Evolutionary conservation across 1,139 yeast species (phyloP).

Genomic region (Protomyces pachydermus): DNA sequence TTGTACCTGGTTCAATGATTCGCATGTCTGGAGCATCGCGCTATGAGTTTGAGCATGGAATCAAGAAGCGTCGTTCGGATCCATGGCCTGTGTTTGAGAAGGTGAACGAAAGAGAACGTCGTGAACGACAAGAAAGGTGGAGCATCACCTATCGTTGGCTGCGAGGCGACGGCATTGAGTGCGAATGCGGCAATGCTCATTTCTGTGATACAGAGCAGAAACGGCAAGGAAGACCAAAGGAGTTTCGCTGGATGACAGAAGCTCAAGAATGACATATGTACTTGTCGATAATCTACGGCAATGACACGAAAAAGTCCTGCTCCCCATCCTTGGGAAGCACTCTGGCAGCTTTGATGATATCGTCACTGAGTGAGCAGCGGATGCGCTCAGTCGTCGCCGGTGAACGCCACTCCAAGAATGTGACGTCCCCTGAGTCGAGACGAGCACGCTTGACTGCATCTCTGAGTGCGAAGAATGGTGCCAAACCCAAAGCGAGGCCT

Average conservation of each 20-base stretch:
- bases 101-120: neutral
- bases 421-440: conserved; percentile 22
- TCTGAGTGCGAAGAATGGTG: conserved; percentile 45
- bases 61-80: conserved; percentile 21
- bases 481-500: conserved; percentile 45
- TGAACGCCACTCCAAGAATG: conserved; percentile 38
- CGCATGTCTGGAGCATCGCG: conserved; percentile 19
- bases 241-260: conserved; percentile 14
- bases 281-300: neutral
- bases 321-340: conserved; percentile 41
- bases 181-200: conserved; percentile 1
- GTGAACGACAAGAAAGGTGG: conserved; percentile 18
- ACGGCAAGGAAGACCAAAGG: conserved; percentile 21
- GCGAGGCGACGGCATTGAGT: conserved; percentile 7
- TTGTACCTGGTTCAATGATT: conserved; percentile 14
- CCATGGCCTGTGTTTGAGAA: neutral
- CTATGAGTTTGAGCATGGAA: conserved; percentile 15
- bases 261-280: neutral
- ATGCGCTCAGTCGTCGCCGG: conserved; percentile 47
- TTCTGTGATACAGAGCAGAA: conserved; percentile 18
- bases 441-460: conserved; percentile 43
- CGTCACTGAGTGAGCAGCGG: conserved; percentile 43
- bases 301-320: conserved; percentile 39
- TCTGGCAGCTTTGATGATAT: conserved; percentile 36
- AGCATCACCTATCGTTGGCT: conserved; percentile 24